Conservation (phyloP, 2,329 filamentous ascomycete species). For the Colletotrichum sp. region DNA sequence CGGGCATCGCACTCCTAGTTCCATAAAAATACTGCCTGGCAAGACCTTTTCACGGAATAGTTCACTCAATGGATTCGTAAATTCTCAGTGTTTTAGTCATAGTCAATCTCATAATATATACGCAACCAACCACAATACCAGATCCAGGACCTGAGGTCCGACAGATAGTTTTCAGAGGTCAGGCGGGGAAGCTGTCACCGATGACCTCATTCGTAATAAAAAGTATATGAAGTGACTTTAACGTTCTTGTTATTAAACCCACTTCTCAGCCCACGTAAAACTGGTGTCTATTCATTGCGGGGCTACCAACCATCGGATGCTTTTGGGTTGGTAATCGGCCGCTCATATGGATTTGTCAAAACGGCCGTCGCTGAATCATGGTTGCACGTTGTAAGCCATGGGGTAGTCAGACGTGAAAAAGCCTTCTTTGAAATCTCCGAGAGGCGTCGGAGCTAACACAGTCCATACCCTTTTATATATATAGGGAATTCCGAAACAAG, state of each 20-base stretch:
- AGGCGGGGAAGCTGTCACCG: background rate
- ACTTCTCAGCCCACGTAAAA: background rate
- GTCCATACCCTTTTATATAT: background rate
- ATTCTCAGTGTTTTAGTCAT: too few species aligned
- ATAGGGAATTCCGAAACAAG: background rate
- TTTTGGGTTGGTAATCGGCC: background rate
- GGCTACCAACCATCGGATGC: background rate
- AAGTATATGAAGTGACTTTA: background rate
- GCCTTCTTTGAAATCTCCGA: background rate
- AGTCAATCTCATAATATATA: background rate
- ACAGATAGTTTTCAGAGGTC: accelerated
- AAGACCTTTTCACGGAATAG: too few species aligned
- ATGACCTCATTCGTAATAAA: background rate
- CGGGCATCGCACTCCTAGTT: accelerated
- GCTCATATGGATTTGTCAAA: background rate
- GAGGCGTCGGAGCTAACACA: accelerated
- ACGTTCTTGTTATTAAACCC: background rate
- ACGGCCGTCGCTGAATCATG: background rate
- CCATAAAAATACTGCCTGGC: background rate
- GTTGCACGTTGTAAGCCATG: background rate
- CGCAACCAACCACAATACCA: accelerated
- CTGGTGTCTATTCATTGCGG: background rate
- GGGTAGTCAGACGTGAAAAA: background rate
- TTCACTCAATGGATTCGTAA: too few species aligned
- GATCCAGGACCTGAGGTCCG: accelerated